A percentile compares a stretch with the other conserved stretches of the same genome.
Evolutionary conservation across 2,329 filamentous ascomycete genomes (phyloP).

Genomic region (Colletotrichum liriopes): DNA sequence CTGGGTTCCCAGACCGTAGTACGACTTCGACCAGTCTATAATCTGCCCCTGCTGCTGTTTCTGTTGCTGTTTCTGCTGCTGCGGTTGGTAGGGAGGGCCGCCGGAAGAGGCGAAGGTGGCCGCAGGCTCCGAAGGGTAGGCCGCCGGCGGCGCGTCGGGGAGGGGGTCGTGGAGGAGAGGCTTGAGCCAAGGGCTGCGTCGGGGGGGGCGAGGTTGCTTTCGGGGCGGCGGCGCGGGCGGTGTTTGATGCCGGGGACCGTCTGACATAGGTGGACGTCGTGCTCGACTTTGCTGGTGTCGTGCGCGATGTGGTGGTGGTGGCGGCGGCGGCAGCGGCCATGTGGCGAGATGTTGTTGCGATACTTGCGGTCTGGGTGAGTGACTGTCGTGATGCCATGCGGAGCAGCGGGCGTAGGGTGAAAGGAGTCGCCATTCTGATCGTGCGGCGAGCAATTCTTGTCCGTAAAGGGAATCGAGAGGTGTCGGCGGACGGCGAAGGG

Average conservation of each 20-base stretch:
- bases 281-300: neutral
- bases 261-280: neutral
- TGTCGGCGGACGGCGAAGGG: neutral
- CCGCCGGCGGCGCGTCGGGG: constrained; percentile 10
- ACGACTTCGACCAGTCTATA: constrained; percentile 87
- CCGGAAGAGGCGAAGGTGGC: constrained; percentile 16
- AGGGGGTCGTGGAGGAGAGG: constrained; percentile 14
- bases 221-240: neutral
- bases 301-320: neutral
- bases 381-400: constrained; percentile 8
- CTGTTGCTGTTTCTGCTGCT: constrained; percentile 10
- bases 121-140: constrained; percentile 6
- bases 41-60: constrained; percentile 30
- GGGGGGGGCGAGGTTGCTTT: neutral
- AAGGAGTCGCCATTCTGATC: constrained; percentile 39
- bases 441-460: neutral
- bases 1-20: constrained; percentile 80
- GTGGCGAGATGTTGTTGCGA: constrained; percentile 6
- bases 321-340: constrained; percentile 11
- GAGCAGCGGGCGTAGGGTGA: constrained; percentile 38
- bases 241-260: neutral
- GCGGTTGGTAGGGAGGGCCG: neutral
- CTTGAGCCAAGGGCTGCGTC: constrained; percentile 8
- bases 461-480: no score
- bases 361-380: constrained; percentile 10